Evolutionary conservation across 768 basidiomycete genomes (phyloP).

Genomic region (Mycena maculata): DNA sequence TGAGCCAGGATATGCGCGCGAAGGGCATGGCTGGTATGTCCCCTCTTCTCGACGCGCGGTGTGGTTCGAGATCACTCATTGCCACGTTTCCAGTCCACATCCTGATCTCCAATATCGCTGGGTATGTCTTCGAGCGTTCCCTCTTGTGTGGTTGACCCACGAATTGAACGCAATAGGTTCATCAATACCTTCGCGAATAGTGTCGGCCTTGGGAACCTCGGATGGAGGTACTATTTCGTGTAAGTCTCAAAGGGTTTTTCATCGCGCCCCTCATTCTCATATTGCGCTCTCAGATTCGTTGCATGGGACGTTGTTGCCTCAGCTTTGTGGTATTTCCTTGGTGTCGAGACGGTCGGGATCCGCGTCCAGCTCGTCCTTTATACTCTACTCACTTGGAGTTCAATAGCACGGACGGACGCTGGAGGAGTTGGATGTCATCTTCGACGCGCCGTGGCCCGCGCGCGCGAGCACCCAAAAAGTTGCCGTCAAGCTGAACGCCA

Average conservation of each 20-base stretch:
- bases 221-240: conserved; percentile 44
- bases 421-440: conserved; percentile 41
- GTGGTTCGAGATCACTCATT: neutral
- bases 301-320: conserved; percentile 40
- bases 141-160: neutral
- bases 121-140: conserved; percentile 8
- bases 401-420: conserved; percentile 37
- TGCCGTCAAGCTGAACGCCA: conserved; percentile 32
- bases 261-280: too few species aligned
- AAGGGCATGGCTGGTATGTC: conserved; percentile 40
- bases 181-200: conserved; percentile 44
- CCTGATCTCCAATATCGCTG: conserved; percentile 41
- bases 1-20: conserved; percentile 42
- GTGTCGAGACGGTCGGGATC: conserved; percentile 41
- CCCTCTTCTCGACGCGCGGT: too few species aligned
- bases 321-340: conserved; percentile 39
- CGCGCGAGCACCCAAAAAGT: conserved; percentile 35
- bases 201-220: conserved; percentile 37
- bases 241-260: conserved; percentile 9
- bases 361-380: neutral
- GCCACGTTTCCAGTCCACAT: conserved; percentile 33
- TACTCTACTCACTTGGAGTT: neutral
- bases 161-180: conserved; percentile 17
- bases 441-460: conserved; percentile 41
- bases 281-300: conserved; percentile 34